These are phyloP conservation scores for Herpetospermum pedunculosum DNA, from an alignment of 306 rosid species.

Conservation along the genomic window DNA sequence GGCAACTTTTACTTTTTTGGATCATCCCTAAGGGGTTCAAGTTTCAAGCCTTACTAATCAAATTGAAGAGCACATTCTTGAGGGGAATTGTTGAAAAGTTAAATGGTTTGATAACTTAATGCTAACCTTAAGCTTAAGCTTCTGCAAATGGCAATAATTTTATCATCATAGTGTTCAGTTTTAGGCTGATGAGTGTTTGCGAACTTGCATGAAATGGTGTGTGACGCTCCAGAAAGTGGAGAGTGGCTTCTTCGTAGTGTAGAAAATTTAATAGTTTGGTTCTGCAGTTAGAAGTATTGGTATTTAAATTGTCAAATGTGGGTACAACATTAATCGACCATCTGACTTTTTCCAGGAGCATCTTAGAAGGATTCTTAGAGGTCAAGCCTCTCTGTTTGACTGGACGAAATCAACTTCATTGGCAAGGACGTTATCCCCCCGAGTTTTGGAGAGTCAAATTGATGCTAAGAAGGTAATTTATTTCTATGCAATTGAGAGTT, in stretches of 20 bases:
- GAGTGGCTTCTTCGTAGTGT: background rate
- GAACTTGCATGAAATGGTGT: background rate
- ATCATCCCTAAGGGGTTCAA: background rate
- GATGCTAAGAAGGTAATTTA: slow-evolving; percentile 87
- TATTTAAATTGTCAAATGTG: background rate
- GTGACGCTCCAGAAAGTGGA: background rate
- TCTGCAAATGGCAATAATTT: background rate
- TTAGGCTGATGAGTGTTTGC: background rate
- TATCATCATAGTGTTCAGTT: background rate
- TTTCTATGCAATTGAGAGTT: background rate
- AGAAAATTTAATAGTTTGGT: background rate
- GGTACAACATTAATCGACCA: background rate
- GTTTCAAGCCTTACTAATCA: background rate
- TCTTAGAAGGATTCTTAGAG: slow-evolving; percentile 87
- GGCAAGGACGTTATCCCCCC: slow-evolving; percentile 92
- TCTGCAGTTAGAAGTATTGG: too few species aligned
- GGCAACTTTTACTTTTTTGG: background rate
- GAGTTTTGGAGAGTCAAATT: slow-evolving; percentile 95
- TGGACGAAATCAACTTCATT: slow-evolving; percentile 90
- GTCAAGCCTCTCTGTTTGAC: slow-evolving; percentile 92
- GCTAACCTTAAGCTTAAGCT: background rate
- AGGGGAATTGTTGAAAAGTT: too few species aligned
- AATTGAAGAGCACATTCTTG: background rate
- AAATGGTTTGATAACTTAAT: too few species aligned
- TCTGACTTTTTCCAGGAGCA: slow-evolving; percentile 61